Evolutionary conservation across 148 eudicot species (phyloP).

Genomic region (Arctostaphylos glauca): DNA sequence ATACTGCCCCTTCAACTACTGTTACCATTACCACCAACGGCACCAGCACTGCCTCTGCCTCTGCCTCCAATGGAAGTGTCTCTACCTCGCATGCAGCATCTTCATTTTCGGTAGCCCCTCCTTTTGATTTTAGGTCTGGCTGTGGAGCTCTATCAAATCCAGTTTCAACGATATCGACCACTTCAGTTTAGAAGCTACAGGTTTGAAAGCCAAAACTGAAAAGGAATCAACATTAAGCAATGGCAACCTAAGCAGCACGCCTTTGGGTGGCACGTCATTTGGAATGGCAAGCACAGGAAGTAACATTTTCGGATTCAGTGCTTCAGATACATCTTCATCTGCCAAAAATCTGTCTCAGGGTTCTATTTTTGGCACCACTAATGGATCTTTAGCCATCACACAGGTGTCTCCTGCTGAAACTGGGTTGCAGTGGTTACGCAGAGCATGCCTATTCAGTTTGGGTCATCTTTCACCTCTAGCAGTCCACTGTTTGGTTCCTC

Average conservation of each 20-base stretch:
- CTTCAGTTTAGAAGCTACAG: constrained; percentile 22
- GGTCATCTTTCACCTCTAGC: constrained; percentile 16
- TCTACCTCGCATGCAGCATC: constrained; percentile 25
- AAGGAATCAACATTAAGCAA: constrained; percentile 18
- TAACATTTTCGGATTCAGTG: constrained; percentile 32
- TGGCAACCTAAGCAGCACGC: constrained; percentile 28
- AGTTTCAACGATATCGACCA: constrained; percentile 22
- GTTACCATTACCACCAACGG: constrained; percentile 14
- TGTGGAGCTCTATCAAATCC: constrained; percentile 32
- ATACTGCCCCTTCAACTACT: constrained; percentile 1
- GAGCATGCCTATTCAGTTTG: constrained; percentile 25
- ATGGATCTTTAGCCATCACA: constrained; percentile 22
- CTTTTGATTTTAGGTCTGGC: constrained; percentile 26
- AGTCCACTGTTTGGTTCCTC: constrained; percentile 14
- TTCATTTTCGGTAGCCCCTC: constrained; percentile 22
- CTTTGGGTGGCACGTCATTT: constrained; percentile 27
- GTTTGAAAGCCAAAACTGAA: constrained; percentile 31
- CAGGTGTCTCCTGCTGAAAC: constrained; percentile 27
- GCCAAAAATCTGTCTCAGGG: constrained; percentile 24
- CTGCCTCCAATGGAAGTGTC: constrained; percentile 5
- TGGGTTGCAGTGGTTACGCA: constrained; percentile 25
- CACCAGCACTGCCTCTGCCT: constrained; percentile 17
- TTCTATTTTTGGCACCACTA: constrained; percentile 25
- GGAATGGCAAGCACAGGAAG: constrained; percentile 24
- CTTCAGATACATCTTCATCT: constrained; percentile 28